Evolutionary conservation across 2,329 filamentous ascomycete species (phyloP).

Genomic region (Didymella arachidicola): DNA sequence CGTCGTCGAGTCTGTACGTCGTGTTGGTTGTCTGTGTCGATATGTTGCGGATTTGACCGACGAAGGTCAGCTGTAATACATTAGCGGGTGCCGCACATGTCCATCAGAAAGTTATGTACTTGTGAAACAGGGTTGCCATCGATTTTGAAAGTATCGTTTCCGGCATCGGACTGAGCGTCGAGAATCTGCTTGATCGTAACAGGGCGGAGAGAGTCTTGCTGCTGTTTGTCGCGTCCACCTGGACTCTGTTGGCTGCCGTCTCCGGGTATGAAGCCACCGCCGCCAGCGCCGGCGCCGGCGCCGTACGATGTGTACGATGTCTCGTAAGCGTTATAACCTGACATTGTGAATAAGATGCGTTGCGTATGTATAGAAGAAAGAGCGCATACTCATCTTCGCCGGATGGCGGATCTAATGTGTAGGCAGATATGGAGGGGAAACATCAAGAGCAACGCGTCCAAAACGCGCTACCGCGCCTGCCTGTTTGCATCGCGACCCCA

Average conservation of each 20-base stretch:
- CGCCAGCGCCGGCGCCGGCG: conserved; percentile 61
- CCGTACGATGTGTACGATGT: conserved; percentile 65
- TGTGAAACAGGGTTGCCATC: conserved; percentile 76
- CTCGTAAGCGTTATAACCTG: conserved; percentile 50
- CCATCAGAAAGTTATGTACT: conserved; percentile 41
- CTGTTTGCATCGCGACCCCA: conserved; percentile 31
- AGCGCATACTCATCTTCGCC: conserved; percentile 23
- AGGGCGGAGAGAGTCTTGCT: conserved; percentile 87
- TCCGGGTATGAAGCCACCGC: conserved; percentile 68
- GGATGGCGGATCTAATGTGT: conserved; percentile 17
- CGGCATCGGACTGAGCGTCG: conserved; percentile 69
- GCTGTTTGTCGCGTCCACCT: conserved; percentile 60
- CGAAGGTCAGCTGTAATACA: conserved; percentile 73
- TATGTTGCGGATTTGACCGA: conserved; percentile 90
- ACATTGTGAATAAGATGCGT: conserved; percentile 20
- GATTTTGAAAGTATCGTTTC: conserved; percentile 77
- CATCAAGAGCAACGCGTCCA: conserved; percentile 27
- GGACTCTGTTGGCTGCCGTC: conserved; percentile 56
- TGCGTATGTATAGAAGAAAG: conserved; percentile 29
- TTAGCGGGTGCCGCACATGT: conserved; percentile 20
- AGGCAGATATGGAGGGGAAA: conserved; percentile 17
- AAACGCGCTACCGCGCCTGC: conserved; percentile 37
- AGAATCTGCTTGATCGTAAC: conserved; percentile 95
- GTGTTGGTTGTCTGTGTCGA: conserved; percentile 88
- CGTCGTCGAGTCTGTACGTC: conserved; percentile 93